A percentile compares a stretch with the other conserved stretches of the same genome.
Evolutionary conservation across 2,329 filamentous ascomycete genomes (phyloP).

Genomic region (Exophiala dermatitidis): DNA sequence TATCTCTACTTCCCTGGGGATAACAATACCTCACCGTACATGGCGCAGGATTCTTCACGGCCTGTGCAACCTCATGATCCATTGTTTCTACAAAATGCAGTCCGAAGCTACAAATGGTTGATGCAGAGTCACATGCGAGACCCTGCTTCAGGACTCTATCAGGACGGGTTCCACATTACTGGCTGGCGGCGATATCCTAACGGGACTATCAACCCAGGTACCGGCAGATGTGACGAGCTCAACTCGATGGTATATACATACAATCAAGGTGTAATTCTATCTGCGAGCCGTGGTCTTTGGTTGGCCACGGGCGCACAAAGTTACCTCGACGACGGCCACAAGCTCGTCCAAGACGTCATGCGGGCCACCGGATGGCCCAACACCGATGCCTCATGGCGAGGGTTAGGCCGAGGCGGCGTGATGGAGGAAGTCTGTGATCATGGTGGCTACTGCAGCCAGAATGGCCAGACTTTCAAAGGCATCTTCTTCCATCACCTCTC

Average conservation of each 20-base stretch:
- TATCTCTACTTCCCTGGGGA: constrained; percentile 84
- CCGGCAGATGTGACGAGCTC: constrained; percentile 67
- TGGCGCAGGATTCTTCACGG: constrained; percentile 28
- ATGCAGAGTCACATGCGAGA: constrained; percentile 74
- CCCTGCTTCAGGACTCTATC: constrained; percentile 58
- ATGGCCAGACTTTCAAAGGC: constrained; percentile 85
- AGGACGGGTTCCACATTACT: constrained; percentile 81
- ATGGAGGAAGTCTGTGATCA: constrained; percentile 80
- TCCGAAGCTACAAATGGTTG: constrained; percentile 76
- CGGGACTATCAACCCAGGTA: constrained; percentile 52
- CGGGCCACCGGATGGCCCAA: constrained; percentile 66
- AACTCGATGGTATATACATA: constrained; percentile 93
- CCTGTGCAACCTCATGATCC: constrained; percentile 47
- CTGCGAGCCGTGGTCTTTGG: constrained; percentile 73
- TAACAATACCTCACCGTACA: constrained; percentile 62
- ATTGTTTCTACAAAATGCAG: constrained; percentile 63
- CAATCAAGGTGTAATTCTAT: constrained; percentile 86
- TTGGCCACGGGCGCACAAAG: constrained; percentile 62
- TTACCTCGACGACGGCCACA: constrained; percentile 73
- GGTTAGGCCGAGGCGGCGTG: constrained; percentile 70
- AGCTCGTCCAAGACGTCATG: constrained; percentile 67
- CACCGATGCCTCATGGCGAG: constrained; percentile 53
- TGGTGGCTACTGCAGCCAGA: constrained; percentile 65
- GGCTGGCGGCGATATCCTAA: constrained; percentile 45
- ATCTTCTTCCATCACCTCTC: constrained; percentile 89